Conservation (phyloP, 23 red algal genomes). For the Gracilariopsis chorda region DNA sequence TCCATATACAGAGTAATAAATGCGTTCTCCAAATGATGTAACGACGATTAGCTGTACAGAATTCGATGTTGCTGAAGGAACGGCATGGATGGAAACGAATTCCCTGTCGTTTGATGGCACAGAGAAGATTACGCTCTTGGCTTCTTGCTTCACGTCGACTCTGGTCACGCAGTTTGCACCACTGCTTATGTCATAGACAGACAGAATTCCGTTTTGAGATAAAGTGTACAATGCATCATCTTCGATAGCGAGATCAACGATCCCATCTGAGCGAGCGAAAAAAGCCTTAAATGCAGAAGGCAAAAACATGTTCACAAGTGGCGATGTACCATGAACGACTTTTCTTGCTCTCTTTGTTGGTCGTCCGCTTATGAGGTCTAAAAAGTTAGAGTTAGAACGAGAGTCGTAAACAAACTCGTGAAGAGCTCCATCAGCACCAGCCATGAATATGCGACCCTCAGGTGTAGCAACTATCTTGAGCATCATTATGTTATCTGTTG, state of each 20-base stretch:
- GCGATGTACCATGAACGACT: conserved; percentile 47
- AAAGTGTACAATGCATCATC: conserved; percentile 74
- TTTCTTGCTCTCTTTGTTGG: conserved; percentile 42
- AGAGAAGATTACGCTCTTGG: conserved; percentile 42
- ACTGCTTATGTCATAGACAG: conserved; percentile 58
- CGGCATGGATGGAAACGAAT: conserved; percentile 53
- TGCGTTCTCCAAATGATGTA: conserved; percentile 71
- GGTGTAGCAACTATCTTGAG: conserved; percentile 64
- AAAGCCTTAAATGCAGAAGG: conserved; percentile 40
- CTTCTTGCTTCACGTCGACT: conserved; percentile 45
- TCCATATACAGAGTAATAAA: conserved; percentile 40
- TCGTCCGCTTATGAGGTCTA: conserved; percentile 37
- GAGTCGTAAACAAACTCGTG: conserved; percentile 83
- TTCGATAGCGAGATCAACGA: conserved; percentile 74
- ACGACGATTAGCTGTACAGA: conserved; percentile 70
- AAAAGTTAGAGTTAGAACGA: neutral
- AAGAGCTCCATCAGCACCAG: conserved; percentile 79
- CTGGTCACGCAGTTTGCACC: conserved; percentile 23
- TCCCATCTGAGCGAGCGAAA: conserved; percentile 57
- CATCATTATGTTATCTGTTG: conserved; percentile 82
- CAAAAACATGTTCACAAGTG: conserved; percentile 10
- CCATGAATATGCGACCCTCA: conserved; percentile 87
- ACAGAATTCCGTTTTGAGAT: conserved; percentile 53
- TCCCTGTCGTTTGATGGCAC: conserved; percentile 36
- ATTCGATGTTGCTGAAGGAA: neutral